Evolutionary conservation across 2,329 filamentous ascomycete genomes (phyloP).

Genomic region (Aspergillus awamori): DNA sequence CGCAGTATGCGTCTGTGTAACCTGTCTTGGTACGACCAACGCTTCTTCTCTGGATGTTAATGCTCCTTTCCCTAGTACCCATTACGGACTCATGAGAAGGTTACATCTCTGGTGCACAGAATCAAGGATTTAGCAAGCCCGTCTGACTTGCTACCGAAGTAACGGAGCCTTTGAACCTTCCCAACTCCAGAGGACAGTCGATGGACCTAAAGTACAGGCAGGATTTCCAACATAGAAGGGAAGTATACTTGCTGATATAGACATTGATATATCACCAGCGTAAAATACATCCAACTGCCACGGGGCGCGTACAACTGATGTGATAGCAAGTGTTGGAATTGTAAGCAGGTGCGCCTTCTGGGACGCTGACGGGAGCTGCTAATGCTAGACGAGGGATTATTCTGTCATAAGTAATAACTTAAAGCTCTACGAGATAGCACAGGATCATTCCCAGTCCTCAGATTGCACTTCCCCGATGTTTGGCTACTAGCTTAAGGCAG

Average conservation of each 20-base stretch:
- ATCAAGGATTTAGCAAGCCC: background rate
- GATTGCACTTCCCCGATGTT: background rate
- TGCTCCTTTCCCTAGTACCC: background rate
- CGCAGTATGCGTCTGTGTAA: background rate
- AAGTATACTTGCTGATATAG: too few relatives aligned
- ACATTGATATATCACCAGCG: too few relatives aligned
- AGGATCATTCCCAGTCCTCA: background rate
- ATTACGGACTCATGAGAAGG: background rate
- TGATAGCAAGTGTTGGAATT: background rate
- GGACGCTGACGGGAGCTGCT: background rate
- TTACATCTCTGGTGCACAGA: background rate
- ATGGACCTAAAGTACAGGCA: too few relatives aligned
- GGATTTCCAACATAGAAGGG: too few relatives aligned
- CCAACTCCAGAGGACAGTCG: background rate
- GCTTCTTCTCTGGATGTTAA: background rate
- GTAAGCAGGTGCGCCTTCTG: background rate
- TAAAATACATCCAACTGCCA: background rate
- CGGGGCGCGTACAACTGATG: background rate
- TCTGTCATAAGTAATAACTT: too few relatives aligned
- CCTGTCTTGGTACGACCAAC: background rate
- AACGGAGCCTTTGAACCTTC: background rate
- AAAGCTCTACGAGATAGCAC: too few relatives aligned
- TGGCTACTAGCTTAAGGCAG: background rate
- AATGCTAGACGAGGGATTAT: too few relatives aligned
- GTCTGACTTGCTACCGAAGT: background rate